These are phyloP conservation scores for Camelina sativa DNA, from an alignment of 345 rosid genomes.

Conservation along the genomic window DNA sequence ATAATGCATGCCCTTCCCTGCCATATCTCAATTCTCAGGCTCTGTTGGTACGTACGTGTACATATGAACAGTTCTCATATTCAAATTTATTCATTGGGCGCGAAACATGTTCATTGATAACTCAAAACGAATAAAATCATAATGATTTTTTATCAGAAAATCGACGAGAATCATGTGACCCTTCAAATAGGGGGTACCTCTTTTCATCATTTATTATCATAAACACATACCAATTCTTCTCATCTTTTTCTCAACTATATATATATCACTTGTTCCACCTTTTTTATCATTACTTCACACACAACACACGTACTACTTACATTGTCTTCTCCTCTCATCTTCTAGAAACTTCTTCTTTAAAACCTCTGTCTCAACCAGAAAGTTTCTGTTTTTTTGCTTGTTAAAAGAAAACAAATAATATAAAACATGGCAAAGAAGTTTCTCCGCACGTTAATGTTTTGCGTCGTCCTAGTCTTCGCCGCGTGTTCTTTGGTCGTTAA, in stretches of 20 bases:
- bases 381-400: conserved; percentile 1
- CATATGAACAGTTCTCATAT: conserved; percentile 12
- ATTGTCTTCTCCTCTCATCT: conserved; percentile 13
- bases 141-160: conserved; percentile 29
- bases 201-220: conserved; percentile 46
- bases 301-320: neutral
- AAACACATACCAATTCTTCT: conserved; percentile 14
- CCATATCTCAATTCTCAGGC: neutral
- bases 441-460: conserved; percentile 16
- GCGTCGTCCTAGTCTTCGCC: conserved; percentile 34
- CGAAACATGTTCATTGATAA: conserved; percentile 8
- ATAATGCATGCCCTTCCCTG: neutral
- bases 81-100: conserved; percentile 22
- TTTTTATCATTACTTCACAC: conserved; percentile 19
- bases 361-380: neutral
- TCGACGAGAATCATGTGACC: conserved; percentile 79
- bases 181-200: conserved; percentile 49
- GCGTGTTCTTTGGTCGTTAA: conserved; percentile 42
- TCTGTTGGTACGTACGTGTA: conserved; percentile 1
- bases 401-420: neutral
- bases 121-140: conserved; percentile 8
- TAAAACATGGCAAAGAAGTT: conserved; percentile 30
- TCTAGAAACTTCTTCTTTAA: conserved; percentile 18
- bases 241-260: conserved; percentile 10
- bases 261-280: conserved; percentile 17